Percentiles rank a stretch among this genome's conserved stretches.
phyloP scores from a whole-genome alignment of 2,329 filamentous ascomycete genomes.

The Lecanicillium sp. region DNA sequence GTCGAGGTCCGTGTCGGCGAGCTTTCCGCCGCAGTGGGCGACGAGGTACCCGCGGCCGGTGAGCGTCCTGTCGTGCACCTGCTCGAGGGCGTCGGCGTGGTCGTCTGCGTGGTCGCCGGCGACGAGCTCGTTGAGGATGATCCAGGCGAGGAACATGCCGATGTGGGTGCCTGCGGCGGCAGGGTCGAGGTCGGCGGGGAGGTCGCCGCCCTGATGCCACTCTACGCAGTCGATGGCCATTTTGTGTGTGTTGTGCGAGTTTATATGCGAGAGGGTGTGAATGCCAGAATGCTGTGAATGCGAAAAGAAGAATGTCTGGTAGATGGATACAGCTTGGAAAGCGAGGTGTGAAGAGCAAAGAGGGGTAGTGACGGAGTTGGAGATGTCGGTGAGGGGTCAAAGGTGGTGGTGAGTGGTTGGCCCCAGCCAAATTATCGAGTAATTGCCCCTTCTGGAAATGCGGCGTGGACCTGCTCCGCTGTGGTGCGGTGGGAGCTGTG shows the following conservation, averaged over 20 bases:
- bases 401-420: neutral
- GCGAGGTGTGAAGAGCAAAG: no score
- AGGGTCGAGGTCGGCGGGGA: neutral
- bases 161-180: constrained; percentile 1
- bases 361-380: no score
- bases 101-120: neutral
- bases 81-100: neutral
- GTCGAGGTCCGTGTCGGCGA: neutral
- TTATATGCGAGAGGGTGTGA: neutral
- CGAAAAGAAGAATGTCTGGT: no score
- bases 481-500: no score
- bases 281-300: neutral
- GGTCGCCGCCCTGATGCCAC: neutral
- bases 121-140: neutral
- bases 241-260: neutral
- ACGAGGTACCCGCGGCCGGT: neutral
- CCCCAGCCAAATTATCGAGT: neutral
- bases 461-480: neutral
- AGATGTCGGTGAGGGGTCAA: neutral
- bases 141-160: constrained; percentile 2
- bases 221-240: neutral
- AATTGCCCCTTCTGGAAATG: neutral
- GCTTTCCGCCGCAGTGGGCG: neutral
- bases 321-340: no score
- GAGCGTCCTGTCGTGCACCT: neutral